These are phyloP conservation scores for Kwoniella sp. DNA, from an alignment of 768 basidiomycete species.

Conservation along the genomic window DNA sequence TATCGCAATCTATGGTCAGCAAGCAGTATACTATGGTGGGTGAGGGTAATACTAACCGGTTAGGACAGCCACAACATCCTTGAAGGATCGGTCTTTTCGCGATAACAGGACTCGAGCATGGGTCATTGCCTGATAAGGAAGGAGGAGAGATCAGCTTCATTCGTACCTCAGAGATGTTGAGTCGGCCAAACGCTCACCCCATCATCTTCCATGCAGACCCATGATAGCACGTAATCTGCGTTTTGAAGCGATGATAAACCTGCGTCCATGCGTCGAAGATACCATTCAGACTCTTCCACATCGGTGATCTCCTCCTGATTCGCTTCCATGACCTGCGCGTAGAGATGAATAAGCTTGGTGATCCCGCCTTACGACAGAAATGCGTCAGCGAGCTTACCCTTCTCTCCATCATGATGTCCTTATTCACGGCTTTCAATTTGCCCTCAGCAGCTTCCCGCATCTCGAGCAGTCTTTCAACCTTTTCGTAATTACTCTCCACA, in stretches of 20 bases:
- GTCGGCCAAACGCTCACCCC: too few relatives aligned
- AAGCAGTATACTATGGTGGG: conserved; percentile 45
- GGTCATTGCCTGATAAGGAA: conserved; percentile 65
- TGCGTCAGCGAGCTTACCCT: conserved; percentile 58
- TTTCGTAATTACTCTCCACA: conserved; percentile 88
- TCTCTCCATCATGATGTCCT: conserved; percentile 70
- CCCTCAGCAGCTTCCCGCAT: conserved; percentile 71
- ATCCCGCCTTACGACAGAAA: neutral
- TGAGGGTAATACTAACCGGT: conserved; percentile 63
- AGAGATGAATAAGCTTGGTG: neutral
- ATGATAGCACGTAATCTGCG: conserved; percentile 89
- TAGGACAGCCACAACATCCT: conserved; percentile 72
- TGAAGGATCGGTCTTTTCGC: conserved; percentile 70
- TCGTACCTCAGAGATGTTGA: too few relatives aligned
- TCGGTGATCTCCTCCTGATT: conserved; percentile 64
- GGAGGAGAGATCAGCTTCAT: neutral
- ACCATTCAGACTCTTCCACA: conserved; percentile 75
- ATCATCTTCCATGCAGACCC: conserved; percentile 97
- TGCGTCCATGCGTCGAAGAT: conserved; percentile 81
- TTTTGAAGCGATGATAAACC: conserved; percentile 88
- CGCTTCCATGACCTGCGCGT: conserved; percentile 61
- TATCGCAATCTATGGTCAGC: conserved; percentile 12
- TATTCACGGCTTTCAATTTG: conserved; percentile 66
- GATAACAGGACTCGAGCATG: conserved; percentile 76
- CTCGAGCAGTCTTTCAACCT: conserved; percentile 89